These are phyloP conservation scores for Angomonas ambiguus DNA, from an alignment of 208 protist genomes.

Conservation along the genomic window DNA sequence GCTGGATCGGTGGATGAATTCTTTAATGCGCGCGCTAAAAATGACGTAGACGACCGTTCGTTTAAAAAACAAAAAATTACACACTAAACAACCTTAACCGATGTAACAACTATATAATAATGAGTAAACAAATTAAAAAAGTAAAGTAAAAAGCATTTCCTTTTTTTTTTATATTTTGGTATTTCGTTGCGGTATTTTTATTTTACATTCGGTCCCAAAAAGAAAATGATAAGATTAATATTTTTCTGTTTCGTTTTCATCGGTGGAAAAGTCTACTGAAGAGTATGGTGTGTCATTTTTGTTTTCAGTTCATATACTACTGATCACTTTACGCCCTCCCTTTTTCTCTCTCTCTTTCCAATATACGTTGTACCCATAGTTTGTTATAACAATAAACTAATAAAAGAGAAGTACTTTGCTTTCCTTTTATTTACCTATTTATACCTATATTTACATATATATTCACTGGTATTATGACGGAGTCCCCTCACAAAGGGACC, in stretches of 20 bases:
- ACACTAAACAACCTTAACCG: slow-evolving; percentile 7
- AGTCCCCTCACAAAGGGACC: slow-evolving; percentile 14
- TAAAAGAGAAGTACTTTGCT: not conserved
- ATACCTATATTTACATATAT: slow-evolving; percentile 1
- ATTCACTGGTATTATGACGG: slow-evolving; percentile 2
- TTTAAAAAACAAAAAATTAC: no score
- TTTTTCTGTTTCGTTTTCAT: not conserved
- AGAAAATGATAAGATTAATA: not conserved
- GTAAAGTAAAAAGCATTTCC: not conserved
- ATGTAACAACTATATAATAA: not conserved
- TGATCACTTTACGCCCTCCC: not conserved
- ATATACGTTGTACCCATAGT: no score
- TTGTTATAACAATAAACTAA: not conserved
- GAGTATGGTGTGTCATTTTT: not conserved
- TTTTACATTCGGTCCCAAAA: not conserved
- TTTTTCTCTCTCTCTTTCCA: not conserved
- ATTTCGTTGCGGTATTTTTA: not conserved
- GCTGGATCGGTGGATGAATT: slow-evolving; percentile 61
- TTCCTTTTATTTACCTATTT: slow-evolving; percentile 10
- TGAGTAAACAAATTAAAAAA: not conserved
- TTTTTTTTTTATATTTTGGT: slow-evolving; percentile 16
- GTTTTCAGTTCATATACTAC: not conserved
- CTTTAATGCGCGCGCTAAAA: slow-evolving; percentile 52
- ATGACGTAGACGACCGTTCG: slow-evolving; percentile 40
- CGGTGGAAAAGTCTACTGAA: not conserved